Evolutionary conservation across 2,329 filamentous ascomycete genomes (phyloP).

Genomic region (Fusarium subglutinans): DNA sequence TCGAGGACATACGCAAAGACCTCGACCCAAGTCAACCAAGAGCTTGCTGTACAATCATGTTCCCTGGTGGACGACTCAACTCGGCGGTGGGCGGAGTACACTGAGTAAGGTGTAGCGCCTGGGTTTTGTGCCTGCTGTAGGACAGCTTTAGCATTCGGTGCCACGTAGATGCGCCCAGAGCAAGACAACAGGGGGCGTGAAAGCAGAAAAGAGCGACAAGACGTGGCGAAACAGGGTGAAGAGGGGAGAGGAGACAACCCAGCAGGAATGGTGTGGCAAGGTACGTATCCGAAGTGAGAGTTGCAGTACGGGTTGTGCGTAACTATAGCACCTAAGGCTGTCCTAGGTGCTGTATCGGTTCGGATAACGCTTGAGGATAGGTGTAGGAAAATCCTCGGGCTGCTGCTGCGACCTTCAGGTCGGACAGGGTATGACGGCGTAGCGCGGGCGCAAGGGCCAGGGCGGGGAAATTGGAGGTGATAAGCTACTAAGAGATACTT

Average conservation of each 20-base stretch:
- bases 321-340: background rate
- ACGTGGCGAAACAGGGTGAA: conserved; percentile 28
- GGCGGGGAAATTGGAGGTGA: conserved; percentile 45
- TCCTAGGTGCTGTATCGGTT: background rate
- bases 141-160: conserved; percentile 14
- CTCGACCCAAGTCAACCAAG: conserved; percentile 8
- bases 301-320: background rate
- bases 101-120: conserved; percentile 11
- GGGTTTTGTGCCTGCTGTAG: background rate
- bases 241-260: conserved; percentile 33
- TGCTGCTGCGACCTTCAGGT: conserved; percentile 14
- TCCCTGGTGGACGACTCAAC: background rate
- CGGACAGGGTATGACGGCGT: conserved; percentile 33
- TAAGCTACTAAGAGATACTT: conserved; percentile 26
- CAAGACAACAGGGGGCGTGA: conserved; percentile 22
- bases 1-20: background rate
- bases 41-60: background rate
- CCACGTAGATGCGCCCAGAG: conserved; percentile 22
- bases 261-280: conserved; percentile 36
- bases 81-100: conserved; percentile 4
- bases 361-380: conserved; percentile 11
- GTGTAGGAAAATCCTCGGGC: conserved; percentile 8
- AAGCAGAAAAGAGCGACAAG: conserved; percentile 1
- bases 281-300: conserved; percentile 1
- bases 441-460: conserved; percentile 44